Evolutionary conservation across 2,329 filamentous ascomycete species (phyloP), one percentile per base, ranked within the genome.

Genomic region (Orbilia oligospora): DNA sequence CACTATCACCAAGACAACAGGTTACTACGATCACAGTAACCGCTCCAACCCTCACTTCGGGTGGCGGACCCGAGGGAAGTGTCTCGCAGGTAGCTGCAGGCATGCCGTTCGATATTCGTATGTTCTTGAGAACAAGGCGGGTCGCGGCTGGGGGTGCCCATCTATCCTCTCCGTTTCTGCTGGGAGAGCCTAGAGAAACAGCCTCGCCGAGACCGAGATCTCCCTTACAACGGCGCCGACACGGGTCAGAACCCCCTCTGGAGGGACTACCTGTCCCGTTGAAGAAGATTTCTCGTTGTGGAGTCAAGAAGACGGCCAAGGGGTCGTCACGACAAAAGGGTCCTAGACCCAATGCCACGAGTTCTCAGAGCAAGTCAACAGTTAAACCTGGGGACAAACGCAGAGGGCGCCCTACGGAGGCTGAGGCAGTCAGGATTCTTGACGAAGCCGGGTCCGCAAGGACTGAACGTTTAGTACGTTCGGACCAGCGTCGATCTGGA

Each of bases 151-250:
- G 65, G 65, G 65, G 49, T 33, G 18, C 64, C 48, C 49, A 10
- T 14, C 22, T 49, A 48, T 58, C 65, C 30, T 55, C 65, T 46
- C 65, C 65, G 20, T 68, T 55, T 41, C 64, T 68, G 30, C 33
- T 55, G 53, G 53, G 30, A 14, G 53, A 38, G 53, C 8, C 53
- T 30, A 38, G 53, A 38, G 53, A 38, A 38, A 58, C 53, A 61
- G 20, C 56, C 56, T 61, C 56, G 56, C 56, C 56, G 56, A 61
- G 65, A 44, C 65, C 51, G 33, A 70, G 27, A 58, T 51, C 63
- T 10, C 44, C 46, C 2, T 24, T 51, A n/a, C 44, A 53, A 8
- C 22, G 63, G 63, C 16, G 56, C 4, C 33, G 63, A 53, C 30
- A 51, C 63, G 46, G 63, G 61, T 65, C 61, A 16, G 41, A 65